Evolutionary conservation across 2,329 filamentous ascomycete genomes (phyloP).

Genomic region (Aureobasidium sp.): DNA sequence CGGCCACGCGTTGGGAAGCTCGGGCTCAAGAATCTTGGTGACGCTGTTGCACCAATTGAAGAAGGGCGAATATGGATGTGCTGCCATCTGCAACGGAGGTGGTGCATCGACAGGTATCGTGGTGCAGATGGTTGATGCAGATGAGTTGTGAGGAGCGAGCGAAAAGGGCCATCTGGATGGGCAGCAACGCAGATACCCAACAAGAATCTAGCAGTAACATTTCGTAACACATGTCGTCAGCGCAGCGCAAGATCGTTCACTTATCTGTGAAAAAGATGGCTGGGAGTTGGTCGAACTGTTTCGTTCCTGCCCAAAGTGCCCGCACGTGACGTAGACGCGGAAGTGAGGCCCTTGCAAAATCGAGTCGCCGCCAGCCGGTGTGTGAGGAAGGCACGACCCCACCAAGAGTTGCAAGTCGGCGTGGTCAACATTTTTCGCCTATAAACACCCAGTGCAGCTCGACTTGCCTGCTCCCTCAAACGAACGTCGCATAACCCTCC

Average conservation of each 20-base stretch:
- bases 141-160: conserved; percentile 26
- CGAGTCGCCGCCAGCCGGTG: conserved; percentile 8
- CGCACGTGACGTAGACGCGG: conserved; percentile 5
- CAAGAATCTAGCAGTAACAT: neutral
- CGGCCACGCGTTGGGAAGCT: conserved; percentile 88
- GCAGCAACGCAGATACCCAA: neutral
- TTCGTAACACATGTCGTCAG: neutral
- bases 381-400: neutral
- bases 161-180: neutral
- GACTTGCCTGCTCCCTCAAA: neutral
- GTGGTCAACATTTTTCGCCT: neutral
- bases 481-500: neutral
- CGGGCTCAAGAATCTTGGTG: conserved; percentile 81
- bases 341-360: neutral
- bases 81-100: conserved; percentile 94
- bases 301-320: neutral
- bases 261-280: neutral
- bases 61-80: conserved; percentile 87
- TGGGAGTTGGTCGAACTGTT: neutral
- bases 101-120: conserved; percentile 88
- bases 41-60: conserved; percentile 87
- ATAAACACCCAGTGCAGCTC: neutral
- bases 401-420: neutral
- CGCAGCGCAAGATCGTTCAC: neutral
- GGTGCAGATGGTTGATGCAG: conserved; percentile 65